These are phyloP conservation scores for Akanthomyces lecanii DNA, from an alignment of 2,329 filamentous ascomycete species.

Conservation along the genomic window DNA sequence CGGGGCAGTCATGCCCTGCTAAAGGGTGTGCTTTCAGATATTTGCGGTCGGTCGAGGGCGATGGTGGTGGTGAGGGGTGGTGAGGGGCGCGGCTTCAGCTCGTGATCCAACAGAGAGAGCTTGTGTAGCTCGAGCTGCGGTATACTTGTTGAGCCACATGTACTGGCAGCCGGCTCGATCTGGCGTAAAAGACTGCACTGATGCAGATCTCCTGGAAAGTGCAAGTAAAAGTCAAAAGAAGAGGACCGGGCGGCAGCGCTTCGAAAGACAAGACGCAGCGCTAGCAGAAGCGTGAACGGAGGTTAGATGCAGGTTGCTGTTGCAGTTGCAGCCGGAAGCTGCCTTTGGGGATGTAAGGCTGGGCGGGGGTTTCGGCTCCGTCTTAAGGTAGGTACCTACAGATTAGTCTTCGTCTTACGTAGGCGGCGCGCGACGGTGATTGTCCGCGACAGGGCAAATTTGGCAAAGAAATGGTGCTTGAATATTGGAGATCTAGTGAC, in stretches of 20 bases:
- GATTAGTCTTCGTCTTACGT: background rate
- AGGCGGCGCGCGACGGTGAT: background rate
- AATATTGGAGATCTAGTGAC: background rate
- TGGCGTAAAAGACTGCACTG: background rate
- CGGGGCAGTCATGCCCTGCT: constrained; percentile 14
- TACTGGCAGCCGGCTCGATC: background rate
- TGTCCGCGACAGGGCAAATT: background rate
- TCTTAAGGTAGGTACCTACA: too few relatives aligned
- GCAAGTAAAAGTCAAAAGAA: background rate
- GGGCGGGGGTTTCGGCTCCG: constrained; percentile 1
- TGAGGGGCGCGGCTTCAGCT: background rate
- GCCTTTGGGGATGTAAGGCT: background rate
- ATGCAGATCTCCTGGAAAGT: background rate
- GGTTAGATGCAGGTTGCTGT: constrained; percentile 4
- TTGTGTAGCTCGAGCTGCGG: background rate
- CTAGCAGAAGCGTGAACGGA: background rate
- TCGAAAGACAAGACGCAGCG: background rate
- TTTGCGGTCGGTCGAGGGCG: background rate
- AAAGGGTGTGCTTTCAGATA: background rate
- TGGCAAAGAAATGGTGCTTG: background rate
- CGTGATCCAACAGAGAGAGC: constrained; percentile 5
- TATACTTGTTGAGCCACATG: background rate
- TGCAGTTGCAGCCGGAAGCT: background rate
- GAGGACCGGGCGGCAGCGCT: background rate
- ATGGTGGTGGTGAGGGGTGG: background rate